A percentile compares a stretch with the other conserved stretches of the same genome.
These are phyloP conservation scores for Paradendryphiella salina DNA, from an alignment of 2,329 filamentous ascomycete genomes.

Conservation along the genomic window DNA sequence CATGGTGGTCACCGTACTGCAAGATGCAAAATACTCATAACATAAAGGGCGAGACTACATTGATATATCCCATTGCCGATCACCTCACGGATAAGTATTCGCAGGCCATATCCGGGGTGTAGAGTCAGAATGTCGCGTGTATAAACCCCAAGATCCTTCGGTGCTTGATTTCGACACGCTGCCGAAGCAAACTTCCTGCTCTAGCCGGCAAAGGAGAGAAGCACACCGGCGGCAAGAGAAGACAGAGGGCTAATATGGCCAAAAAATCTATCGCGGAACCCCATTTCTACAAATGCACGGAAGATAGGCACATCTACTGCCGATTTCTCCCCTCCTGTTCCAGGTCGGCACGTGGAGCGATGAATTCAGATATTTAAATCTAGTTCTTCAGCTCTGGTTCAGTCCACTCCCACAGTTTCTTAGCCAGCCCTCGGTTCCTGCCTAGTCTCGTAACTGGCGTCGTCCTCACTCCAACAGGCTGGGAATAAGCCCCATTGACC, in stretches of 20 bases:
- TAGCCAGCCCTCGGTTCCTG: conserved; percentile 35
- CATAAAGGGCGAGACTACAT: neutral
- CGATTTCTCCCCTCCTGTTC: too few species aligned
- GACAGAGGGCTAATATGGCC: neutral
- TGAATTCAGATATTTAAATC: neutral
- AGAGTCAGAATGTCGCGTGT: neutral
- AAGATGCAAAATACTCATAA: neutral
- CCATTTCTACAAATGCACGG: neutral
- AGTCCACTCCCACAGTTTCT: conserved; percentile 46
- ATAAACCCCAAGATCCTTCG: neutral
- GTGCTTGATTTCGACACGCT: neutral
- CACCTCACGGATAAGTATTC: conserved; percentile 6
- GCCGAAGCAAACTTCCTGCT: neutral
- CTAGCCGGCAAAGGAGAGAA: neutral
- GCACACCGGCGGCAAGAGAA: neutral
- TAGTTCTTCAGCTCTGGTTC: conserved; percentile 37
- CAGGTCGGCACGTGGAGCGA: neutral
- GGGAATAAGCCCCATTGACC: conserved; percentile 50
- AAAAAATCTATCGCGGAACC: neutral
- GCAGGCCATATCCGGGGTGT: neutral
- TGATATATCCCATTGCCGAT: neutral
- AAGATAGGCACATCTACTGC: neutral
- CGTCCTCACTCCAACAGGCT: conserved; percentile 34
- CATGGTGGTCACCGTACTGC: neutral
- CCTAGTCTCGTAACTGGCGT: conserved; percentile 26